These are phyloP conservation scores for Lipomyces sp. DNA, from an alignment of 805 yeast genomes.

Conservation along the genomic window DNA sequence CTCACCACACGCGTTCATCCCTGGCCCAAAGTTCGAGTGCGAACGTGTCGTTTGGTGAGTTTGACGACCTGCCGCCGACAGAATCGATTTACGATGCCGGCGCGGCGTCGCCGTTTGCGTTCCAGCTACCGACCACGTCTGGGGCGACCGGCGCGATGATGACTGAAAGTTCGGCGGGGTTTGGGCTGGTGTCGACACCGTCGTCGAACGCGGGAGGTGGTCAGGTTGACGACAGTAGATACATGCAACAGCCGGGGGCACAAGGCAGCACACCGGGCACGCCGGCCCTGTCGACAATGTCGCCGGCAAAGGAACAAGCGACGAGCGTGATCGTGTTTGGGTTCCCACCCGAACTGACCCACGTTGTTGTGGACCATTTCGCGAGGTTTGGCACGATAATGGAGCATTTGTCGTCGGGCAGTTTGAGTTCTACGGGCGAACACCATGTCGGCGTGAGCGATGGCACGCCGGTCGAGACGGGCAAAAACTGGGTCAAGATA, in stretches of 20 bases:
- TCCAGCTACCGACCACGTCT: slow-evolving; percentile 29
- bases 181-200: slow-evolving; percentile 17
- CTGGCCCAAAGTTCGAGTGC: slow-evolving; percentile 8
- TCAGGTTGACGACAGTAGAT: slow-evolving; percentile 17
- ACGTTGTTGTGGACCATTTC: slow-evolving; percentile 70
- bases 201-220: slow-evolving; percentile 39
- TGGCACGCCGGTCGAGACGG: slow-evolving; percentile 72
- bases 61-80: slow-evolving; percentile 33
- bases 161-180: background rate
- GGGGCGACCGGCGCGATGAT: background rate
- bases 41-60: slow-evolving; percentile 12
- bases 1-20: slow-evolving; percentile 28
- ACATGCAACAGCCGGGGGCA: slow-evolving; percentile 27
- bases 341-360: slow-evolving; percentile 77
- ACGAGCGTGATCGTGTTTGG: slow-evolving; percentile 79
- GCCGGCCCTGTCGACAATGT: slow-evolving; percentile 14
- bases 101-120: slow-evolving; percentile 34
- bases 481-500: slow-evolving; percentile 88
- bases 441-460: slow-evolving; percentile 22
- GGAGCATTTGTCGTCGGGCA: slow-evolving; percentile 54
- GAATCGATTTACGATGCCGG: slow-evolving; percentile 35
- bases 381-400: slow-evolving; percentile 77
- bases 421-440: slow-evolving; percentile 4
- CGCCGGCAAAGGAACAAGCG: slow-evolving; percentile 11
- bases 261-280: slow-evolving; percentile 31